Evolutionary conservation across 1,284 basidiomycete species (phyloP).

Genomic region (Hemileia vastatrix): DNA sequence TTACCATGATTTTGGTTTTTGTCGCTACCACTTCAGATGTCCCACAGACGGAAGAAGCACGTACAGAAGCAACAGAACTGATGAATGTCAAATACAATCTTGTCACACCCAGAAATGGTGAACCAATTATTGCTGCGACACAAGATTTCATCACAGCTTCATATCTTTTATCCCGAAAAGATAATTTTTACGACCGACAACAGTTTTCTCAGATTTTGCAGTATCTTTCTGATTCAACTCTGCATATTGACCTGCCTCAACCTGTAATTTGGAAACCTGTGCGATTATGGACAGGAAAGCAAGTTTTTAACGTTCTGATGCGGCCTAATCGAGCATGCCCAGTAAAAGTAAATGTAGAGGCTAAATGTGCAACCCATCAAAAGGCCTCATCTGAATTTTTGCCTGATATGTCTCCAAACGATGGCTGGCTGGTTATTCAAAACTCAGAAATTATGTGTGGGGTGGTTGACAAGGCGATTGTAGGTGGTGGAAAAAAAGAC

Average conservation of each 20-base stretch:
- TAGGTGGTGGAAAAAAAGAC: conserved; percentile 98
- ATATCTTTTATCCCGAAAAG: conserved; percentile 83
- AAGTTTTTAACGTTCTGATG: conserved; percentile 94
- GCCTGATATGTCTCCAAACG: conserved; percentile 84
- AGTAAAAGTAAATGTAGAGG: conserved; percentile 88
- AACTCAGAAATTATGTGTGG: conserved; percentile 99
- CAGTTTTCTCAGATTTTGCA: conserved; percentile 96
- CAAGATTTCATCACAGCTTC: conserved; percentile 99
- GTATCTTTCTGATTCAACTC: conserved; percentile 80
- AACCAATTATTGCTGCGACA: conserved; percentile 96
- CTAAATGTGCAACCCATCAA: conserved; percentile 86
- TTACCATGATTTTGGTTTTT: conserved; percentile 34
- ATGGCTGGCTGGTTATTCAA: conserved; percentile 93
- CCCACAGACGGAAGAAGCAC: conserved; percentile 96
- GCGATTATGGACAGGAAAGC: conserved; percentile 95
- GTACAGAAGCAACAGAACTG: conserved; percentile 91
- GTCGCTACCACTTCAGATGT: conserved; percentile 54
- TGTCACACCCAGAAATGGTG: conserved; percentile 91
- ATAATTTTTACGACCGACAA: conserved; percentile 84
- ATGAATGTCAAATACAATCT: conserved; percentile 98
- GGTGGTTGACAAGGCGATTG: conserved; percentile 96
- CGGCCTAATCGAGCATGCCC: conserved; percentile 76
- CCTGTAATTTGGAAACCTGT: conserved; percentile 90
- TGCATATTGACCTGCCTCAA: conserved; percentile 90
- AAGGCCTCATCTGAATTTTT: conserved; percentile 59